These are phyloP conservation scores for Stropharia rugosoannulata DNA, from an alignment of 768 basidiomycete species.

Conservation along the genomic window DNA sequence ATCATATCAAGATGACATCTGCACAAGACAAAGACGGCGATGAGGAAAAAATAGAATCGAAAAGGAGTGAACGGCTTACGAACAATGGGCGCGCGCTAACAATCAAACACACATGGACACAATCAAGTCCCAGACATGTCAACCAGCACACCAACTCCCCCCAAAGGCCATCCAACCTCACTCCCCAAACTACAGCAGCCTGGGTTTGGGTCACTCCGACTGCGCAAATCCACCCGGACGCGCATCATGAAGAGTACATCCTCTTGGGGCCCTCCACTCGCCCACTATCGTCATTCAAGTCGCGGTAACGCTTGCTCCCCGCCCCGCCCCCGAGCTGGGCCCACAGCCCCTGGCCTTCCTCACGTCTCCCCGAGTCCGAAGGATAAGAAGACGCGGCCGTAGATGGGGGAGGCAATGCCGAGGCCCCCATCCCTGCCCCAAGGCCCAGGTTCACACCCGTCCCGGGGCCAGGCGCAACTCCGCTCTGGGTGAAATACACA, in stretches of 20 bases:
- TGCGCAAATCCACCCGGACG: not conserved
- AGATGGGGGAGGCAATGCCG: not conserved
- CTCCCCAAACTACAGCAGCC: too few relatives aligned
- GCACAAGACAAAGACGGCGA: too few relatives aligned
- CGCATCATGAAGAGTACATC: constrained; percentile 12
- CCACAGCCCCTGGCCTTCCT: constrained; percentile 1
- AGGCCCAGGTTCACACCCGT: not conserved
- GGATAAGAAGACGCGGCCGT: not conserved
- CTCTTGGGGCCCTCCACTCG: constrained; percentile 19
- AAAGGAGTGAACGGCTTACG: too few relatives aligned
- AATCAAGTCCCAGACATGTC: too few relatives aligned
- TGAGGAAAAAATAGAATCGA: too few relatives aligned
- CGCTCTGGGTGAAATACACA: constrained; percentile 40
- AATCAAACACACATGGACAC: too few relatives aligned
- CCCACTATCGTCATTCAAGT: constrained; percentile 21
- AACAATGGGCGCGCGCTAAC: too few relatives aligned
- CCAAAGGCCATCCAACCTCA: too few relatives aligned
- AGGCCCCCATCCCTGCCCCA: not conserved
- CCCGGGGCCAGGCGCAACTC: not conserved
- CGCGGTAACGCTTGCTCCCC: constrained; percentile 21
- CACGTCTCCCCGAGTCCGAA: not conserved
- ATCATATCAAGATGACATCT: too few relatives aligned
- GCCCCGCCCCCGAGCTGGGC: not conserved
- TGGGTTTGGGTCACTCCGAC: too few relatives aligned
- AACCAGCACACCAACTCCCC: too few relatives aligned